Evolutionary conservation across 2,329 filamentous ascomycete genomes (phyloP).

Genomic region (Pseudogymnoascus destructans): DNA sequence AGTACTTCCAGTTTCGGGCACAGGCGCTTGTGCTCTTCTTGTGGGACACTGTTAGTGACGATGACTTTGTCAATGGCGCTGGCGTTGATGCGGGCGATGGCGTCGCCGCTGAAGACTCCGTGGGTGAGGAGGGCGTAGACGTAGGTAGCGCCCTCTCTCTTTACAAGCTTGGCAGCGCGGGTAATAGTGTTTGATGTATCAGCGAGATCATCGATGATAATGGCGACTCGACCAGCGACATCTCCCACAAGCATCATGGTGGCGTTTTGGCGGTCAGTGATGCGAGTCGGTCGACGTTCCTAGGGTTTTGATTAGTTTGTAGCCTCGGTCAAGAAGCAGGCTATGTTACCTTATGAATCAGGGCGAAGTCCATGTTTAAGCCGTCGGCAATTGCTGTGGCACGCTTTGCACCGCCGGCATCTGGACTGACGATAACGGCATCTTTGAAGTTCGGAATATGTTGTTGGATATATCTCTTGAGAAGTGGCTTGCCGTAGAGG

Average conservation of each 20-base stretch:
- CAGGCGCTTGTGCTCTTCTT: constrained; percentile 61
- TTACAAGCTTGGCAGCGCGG: constrained; percentile 87
- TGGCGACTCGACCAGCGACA: constrained; percentile 67
- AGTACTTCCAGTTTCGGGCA: constrained; percentile 87
- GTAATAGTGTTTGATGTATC: constrained; percentile 98
- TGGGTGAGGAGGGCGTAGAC: constrained; percentile 92
- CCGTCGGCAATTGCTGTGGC: constrained; percentile 91
- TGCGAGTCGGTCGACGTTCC: constrained; percentile 81
- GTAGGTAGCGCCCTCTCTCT: constrained; percentile 82
- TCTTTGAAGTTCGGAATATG: constrained; percentile 68
- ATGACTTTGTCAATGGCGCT: constrained; percentile 87
- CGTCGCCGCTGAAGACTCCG: constrained; percentile 88
- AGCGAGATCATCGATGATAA: constrained; percentile 85
- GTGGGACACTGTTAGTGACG: constrained; percentile 90
- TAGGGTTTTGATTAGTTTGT: constrained; percentile 31
- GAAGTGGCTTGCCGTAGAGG: constrained; percentile 69
- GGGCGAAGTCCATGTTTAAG: constrained; percentile 85
- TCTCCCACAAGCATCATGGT: constrained; percentile 94
- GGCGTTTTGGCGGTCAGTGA: constrained; percentile 77
- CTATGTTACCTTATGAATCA: constrained; percentile 81
- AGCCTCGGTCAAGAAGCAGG: constrained; percentile 20
- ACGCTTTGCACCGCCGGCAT: constrained; percentile 91
- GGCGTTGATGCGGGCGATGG: constrained; percentile 85
- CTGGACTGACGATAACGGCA: constrained; percentile 86
- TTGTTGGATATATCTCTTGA: constrained; percentile 60